A percentile compares a stretch with the other conserved stretches of the same genome.
phyloP scores from a whole-genome alignment of 140 eudicot species.

The Flaveria floridana region DNA sequence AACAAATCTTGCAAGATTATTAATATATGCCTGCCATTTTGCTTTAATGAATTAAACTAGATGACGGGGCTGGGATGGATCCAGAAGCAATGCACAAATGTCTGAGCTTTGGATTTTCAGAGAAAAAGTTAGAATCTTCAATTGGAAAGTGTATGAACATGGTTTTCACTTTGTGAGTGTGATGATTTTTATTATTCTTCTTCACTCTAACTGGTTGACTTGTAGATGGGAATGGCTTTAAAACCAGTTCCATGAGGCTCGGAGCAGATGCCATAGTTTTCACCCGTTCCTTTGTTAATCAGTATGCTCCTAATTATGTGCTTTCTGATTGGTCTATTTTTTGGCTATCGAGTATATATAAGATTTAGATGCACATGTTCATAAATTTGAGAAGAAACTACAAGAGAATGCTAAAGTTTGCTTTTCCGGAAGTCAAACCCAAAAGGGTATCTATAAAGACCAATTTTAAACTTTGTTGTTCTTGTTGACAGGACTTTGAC shows the following conservation, averaged over 20 bases:
- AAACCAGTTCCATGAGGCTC: constrained; percentile 93
- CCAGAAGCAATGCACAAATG: constrained; percentile 86
- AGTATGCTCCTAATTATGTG: constrained; percentile 37
- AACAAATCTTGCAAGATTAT: constrained; percentile 18
- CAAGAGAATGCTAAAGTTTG: constrained; percentile 8
- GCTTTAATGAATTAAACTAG: constrained; percentile 41
- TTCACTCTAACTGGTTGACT: constrained; percentile 29
- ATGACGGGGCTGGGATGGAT: constrained; percentile 92
- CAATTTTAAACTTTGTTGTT: constrained; percentile 25
- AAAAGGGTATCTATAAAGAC: background rate
- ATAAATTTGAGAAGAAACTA: background rate
- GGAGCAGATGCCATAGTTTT: constrained; percentile 92
- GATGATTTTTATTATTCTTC: background rate
- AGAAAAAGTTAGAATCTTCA: constrained; percentile 66
- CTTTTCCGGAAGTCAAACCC: constrained; percentile 3
- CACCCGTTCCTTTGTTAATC: constrained; percentile 51
- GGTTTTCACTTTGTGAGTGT: constrained; percentile 9
- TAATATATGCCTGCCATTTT: background rate
- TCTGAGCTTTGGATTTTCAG: constrained; percentile 93
- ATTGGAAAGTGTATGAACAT: constrained; percentile 75
- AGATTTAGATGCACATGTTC: background rate
- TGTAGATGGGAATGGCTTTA: constrained; percentile 98
- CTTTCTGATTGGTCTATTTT: constrained; percentile 3
- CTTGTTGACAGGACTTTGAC: constrained; percentile 50
- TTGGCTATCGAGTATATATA: background rate